A percentile compares a stretch with the other conserved stretches of the same genome.
phyloP scores from a whole-genome alignment of 768 basidiomycete species.

The Termitomyces sp. region DNA sequence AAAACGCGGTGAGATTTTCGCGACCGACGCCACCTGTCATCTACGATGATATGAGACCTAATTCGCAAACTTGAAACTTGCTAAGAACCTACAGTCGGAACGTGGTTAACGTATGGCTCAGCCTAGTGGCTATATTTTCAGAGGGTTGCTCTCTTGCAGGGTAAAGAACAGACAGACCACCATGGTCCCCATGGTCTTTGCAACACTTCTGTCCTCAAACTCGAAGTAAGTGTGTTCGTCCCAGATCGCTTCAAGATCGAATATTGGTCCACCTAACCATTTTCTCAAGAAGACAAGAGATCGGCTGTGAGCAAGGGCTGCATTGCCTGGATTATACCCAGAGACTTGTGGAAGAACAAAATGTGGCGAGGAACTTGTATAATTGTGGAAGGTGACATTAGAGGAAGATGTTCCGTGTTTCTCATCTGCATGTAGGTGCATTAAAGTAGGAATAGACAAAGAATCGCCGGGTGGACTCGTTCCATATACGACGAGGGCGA shows the following conservation, averaged over 20 bases:
- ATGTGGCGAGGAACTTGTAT: constrained; percentile 29
- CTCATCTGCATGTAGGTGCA: constrained; percentile 32
- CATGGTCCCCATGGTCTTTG: constrained; percentile 57
- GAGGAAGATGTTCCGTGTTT: constrained; percentile 22
- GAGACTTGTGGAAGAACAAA: constrained; percentile 44
- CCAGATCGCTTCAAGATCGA: constrained; percentile 62
- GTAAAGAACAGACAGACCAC: constrained; percentile 35
- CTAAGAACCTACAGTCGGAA: constrained; percentile 43
- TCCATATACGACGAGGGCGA: constrained; percentile 39
- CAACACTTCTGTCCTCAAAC: constrained; percentile 49
- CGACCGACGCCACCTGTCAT: constrained; percentile 59
- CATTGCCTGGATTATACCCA: constrained; percentile 40
- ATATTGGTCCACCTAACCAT: constrained; percentile 47
- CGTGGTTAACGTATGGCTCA: constrained; percentile 60
- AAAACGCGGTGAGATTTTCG: constrained; percentile 47
- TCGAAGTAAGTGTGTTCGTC: constrained; percentile 58
- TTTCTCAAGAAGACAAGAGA: constrained; percentile 46
- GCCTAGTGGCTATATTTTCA: constrained; percentile 28
- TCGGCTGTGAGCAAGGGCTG: constrained; percentile 45
- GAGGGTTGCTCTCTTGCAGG: background rate
- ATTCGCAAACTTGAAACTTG: background rate
- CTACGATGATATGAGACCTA: constrained; percentile 24
- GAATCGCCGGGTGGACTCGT: constrained; percentile 21
- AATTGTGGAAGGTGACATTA: constrained; percentile 24
- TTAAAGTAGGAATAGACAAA: constrained; percentile 30